phyloP scores from a whole-genome alignment of 345 rosid species.

The Moricandia moricandioides region DNA sequence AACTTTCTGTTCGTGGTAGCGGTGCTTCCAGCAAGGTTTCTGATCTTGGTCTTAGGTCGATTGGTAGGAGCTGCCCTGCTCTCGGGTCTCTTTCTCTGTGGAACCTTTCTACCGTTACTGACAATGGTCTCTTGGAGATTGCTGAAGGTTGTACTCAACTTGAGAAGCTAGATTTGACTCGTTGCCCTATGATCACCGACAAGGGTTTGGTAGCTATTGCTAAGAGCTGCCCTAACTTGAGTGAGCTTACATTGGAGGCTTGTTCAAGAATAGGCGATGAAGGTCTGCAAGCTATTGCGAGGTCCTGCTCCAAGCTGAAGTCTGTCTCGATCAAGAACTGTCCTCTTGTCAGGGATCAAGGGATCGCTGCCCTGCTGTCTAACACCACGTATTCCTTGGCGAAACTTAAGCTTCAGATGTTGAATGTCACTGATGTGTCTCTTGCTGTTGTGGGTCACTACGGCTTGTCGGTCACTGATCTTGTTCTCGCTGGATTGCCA shows the following conservation, averaged over 20 bases:
- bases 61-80: slow-evolving; percentile 83
- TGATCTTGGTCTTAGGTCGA: slow-evolving; percentile 60
- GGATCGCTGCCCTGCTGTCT: slow-evolving; percentile 61
- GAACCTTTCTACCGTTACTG: slow-evolving; percentile 59
- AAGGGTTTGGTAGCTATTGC: slow-evolving; percentile 23
- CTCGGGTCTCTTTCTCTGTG: slow-evolving; percentile 69
- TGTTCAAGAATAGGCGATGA: slow-evolving; percentile 73
- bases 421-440: slow-evolving; percentile 76
- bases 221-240: slow-evolving; percentile 59
- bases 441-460: slow-evolving; percentile 87
- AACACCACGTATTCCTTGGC: slow-evolving; percentile 44
- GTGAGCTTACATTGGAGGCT: slow-evolving; percentile 65
- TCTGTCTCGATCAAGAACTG: slow-evolving; percentile 71
- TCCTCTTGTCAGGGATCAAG: slow-evolving; percentile 83
- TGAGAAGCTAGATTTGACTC: slow-evolving; percentile 78
- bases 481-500: slow-evolving; percentile 56
- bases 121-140: slow-evolving; percentile 70
- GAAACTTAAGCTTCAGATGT: slow-evolving; percentile 71
- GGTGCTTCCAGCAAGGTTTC: slow-evolving; percentile 54
- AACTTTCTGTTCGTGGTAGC: slow-evolving; percentile 62
- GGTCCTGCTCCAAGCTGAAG: slow-evolving; percentile 59
- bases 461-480: slow-evolving; percentile 68
- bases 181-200: slow-evolving; percentile 62
- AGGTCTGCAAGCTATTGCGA: slow-evolving; percentile 65
- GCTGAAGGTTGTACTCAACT: slow-evolving; percentile 67